phyloP scores from a whole-genome alignment of 2,329 filamentous ascomycete species.

The Dothiorella sarmentorum region DNA sequence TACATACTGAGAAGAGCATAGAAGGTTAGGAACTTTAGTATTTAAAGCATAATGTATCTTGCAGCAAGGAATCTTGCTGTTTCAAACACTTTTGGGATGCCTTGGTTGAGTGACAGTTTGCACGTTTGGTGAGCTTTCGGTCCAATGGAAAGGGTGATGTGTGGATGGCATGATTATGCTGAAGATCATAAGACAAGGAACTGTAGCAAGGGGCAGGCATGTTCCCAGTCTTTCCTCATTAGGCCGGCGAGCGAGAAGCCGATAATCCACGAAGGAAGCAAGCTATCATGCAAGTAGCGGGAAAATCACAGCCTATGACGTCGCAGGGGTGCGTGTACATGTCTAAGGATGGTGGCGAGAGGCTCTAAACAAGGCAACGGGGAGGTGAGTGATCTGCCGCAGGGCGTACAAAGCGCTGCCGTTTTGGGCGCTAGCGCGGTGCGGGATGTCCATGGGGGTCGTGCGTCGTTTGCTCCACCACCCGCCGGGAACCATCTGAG shows the following conservation, averaged over 20 bases:
- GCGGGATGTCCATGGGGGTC: neutral
- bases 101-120: too few relatives aligned
- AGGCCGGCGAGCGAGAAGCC: neutral
- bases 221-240: neutral
- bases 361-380: neutral
- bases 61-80: neutral
- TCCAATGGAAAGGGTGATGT: too few relatives aligned
- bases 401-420: neutral
- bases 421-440: neutral
- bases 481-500: neutral
- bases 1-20: neutral
- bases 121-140: too few relatives aligned
- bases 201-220: neutral
- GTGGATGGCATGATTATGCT: too few relatives aligned
- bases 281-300: neutral
- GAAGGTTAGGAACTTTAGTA: neutral
- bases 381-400: neutral
- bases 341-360: neutral
- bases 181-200: neutral
- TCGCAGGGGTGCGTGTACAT: neutral
- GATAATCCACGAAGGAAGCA: neutral
- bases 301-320: neutral
- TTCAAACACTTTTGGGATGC: too few relatives aligned
- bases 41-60: slow-evolving; percentile 2
- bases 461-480: slow-evolving; percentile 1